These are phyloP conservation scores for bread wheat (Triticum aestivum) DNA, from an alignment of 176 grass and related monocot genomes.

Conservation along the genomic window DNA sequence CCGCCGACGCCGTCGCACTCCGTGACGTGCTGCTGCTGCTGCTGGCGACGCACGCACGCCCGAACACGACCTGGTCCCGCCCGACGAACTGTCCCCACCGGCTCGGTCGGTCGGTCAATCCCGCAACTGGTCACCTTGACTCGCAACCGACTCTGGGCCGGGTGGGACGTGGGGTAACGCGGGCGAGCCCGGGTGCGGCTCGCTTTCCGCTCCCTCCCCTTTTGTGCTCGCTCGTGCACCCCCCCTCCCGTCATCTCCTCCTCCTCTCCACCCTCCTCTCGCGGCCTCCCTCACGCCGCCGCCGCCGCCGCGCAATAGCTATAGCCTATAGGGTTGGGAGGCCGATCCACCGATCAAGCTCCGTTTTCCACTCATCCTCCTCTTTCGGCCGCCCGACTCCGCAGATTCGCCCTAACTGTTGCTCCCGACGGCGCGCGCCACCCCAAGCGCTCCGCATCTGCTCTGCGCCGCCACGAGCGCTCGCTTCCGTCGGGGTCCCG, in stretches of 20 bases:
- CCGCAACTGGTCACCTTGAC: background rate
- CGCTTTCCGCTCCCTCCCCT: background rate
- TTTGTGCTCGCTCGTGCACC: slow-evolving; percentile 3
- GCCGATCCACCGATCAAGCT: slow-evolving; percentile 1
- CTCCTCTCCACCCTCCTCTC: background rate
- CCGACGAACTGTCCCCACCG: background rate
- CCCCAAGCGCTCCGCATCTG: slow-evolving; percentile 1
- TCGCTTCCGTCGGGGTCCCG: background rate
- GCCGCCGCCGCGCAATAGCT: background rate
- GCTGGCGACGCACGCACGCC: background rate
- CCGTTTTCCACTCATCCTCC: background rate
- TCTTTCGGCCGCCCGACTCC: background rate
- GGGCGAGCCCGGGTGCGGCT: background rate
- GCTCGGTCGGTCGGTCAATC: background rate
- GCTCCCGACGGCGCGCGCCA: background rate
- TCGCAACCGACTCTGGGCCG: background rate
- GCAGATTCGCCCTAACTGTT: background rate
- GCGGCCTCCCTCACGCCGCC: background rate
- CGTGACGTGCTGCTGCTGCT: background rate
- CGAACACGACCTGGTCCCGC: background rate
- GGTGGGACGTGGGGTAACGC: background rate
- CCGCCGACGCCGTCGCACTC: background rate
- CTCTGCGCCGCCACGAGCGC: background rate
- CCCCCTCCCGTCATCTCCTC: background rate
- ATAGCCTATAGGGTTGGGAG: background rate